These are phyloP conservation scores for Xylaria nigripes DNA, from an alignment of 495 filamentous ascomycete species.

Conservation along the genomic window DNA sequence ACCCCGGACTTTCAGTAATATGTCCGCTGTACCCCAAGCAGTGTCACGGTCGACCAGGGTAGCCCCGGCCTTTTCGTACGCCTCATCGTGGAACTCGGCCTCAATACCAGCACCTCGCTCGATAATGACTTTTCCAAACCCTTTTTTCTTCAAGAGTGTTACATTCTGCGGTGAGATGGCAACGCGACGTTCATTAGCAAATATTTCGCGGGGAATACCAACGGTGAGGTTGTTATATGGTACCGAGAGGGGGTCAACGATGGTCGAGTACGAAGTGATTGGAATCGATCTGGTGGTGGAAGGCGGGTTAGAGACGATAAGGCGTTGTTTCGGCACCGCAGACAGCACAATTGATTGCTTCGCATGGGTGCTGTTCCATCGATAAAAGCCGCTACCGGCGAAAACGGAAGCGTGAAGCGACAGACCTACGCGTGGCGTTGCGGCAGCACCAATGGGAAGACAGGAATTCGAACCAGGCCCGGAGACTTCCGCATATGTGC, in stretches of 20 bases:
- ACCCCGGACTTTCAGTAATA: slow-evolving; percentile 70
- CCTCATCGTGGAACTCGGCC: slow-evolving; percentile 63
- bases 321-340: slow-evolving; percentile 15
- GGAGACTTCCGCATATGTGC: slow-evolving; percentile 7
- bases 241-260: slow-evolving; percentile 40
- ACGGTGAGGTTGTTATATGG: slow-evolving; percentile 62
- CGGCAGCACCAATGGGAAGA: slow-evolving; percentile 19
- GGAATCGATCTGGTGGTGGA: slow-evolving; percentile 13
- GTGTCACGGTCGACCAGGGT: slow-evolving; percentile 53
- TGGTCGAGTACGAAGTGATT: slow-evolving; percentile 23
- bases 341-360: slow-evolving; percentile 22
- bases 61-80: slow-evolving; percentile 63
- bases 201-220: slow-evolving; percentile 63
- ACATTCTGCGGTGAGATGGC: slow-evolving; percentile 76
- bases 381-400: slow-evolving; percentile 9
- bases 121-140: slow-evolving; percentile 62
- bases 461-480: slow-evolving; percentile 3
- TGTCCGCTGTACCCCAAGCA: slow-evolving; percentile 62
- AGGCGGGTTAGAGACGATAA: slow-evolving; percentile 10
- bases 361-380: slow-evolving; percentile 23
- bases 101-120: slow-evolving; percentile 66
- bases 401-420: slow-evolving; percentile 10
- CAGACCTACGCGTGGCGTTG: slow-evolving; percentile 17
- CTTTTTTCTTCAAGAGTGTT: slow-evolving; percentile 66
- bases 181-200: slow-evolving; percentile 64